Evolutionary conservation across 371 early-diverging fungal genomes (phyloP).

Genomic region (Gilbertella persicaria): DNA sequence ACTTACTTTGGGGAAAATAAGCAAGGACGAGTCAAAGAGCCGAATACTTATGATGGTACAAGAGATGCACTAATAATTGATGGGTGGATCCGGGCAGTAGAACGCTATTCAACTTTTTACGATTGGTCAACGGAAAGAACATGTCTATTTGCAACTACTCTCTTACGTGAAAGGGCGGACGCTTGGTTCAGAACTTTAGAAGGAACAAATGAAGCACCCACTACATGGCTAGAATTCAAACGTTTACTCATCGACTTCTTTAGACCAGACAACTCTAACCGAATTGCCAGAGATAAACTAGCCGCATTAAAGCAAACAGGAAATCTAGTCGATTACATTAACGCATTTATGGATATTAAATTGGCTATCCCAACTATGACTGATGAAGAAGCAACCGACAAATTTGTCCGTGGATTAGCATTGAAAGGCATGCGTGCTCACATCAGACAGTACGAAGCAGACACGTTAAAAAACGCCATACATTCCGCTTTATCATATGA

Average conservation of each 20-base stretch:
- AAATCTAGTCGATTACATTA: conserved; percentile 2
- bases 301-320: conserved; percentile 12
- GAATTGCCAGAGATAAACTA: conserved; percentile 8
- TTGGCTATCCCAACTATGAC: conserved; percentile 7
- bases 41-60: background rate
- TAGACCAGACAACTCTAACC: conserved; percentile 5
- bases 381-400: conserved; percentile 10
- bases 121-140: background rate
- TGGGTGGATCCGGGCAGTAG: background rate
- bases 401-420: conserved; percentile 4
- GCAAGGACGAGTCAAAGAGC: background rate
- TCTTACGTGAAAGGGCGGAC: background rate
- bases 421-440: background rate
- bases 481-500: background rate
- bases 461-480: conserved; percentile 21
- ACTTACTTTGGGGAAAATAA: background rate
- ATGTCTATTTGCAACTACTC: background rate
- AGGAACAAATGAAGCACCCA: background rate
- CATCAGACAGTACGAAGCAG: conserved; percentile 65
- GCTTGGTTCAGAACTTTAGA: background rate
- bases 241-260: background rate
- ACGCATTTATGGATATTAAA: conserved; percentile 4
- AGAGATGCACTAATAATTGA: background rate
- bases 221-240: background rate
- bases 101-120: background rate